A percentile compares a stretch with the other conserved stretches of the same genome.
Evolutionary conservation across 2,329 filamentous ascomycete species (phyloP).

Genomic region (Aspergillus luchuensis): DNA sequence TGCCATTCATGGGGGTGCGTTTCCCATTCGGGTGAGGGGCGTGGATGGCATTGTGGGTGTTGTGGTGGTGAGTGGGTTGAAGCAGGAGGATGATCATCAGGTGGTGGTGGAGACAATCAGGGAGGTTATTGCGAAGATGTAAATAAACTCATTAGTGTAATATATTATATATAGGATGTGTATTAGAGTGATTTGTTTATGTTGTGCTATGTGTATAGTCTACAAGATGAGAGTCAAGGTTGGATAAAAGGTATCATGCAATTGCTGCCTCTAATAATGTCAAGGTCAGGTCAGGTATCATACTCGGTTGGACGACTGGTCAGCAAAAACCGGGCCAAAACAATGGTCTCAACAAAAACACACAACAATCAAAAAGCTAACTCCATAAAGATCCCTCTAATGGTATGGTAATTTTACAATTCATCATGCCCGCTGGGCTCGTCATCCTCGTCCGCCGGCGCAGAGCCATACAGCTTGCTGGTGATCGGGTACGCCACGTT

Average conservation of each 20-base stretch:
- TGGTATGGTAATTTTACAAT: conserved; percentile 60
- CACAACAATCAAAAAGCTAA: conserved; percentile 13
- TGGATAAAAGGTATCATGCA: not conserved
- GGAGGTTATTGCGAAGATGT: conserved; percentile 45
- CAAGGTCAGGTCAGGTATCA: conserved; percentile 11
- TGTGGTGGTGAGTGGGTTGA: conserved; percentile 73
- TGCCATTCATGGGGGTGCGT: conserved; percentile 76
- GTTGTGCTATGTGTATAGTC: not conserved
- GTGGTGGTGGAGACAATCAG: conserved; percentile 71
- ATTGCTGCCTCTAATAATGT: not conserved
- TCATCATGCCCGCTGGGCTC: conserved; percentile 73
- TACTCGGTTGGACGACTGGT: not conserved
- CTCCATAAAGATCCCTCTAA: conserved; percentile 40
- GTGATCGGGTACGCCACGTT: conserved; percentile 98
- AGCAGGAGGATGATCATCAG: conserved; percentile 75
- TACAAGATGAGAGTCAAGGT: not conserved
- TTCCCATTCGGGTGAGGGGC: conserved; percentile 70
- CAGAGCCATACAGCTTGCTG: conserved; percentile 87
- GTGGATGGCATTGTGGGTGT: conserved; percentile 76
- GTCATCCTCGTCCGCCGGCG: conserved; percentile 68
- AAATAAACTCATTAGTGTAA: not conserved
- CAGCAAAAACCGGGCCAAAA: conserved; percentile 27
- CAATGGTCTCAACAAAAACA: conserved; percentile 16
- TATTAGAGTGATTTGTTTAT: not conserved
- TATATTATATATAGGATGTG: too few species aligned